Conservation (phyloP, 345 rosid genomes). For the Eucalyptus pauciflora region DNA sequence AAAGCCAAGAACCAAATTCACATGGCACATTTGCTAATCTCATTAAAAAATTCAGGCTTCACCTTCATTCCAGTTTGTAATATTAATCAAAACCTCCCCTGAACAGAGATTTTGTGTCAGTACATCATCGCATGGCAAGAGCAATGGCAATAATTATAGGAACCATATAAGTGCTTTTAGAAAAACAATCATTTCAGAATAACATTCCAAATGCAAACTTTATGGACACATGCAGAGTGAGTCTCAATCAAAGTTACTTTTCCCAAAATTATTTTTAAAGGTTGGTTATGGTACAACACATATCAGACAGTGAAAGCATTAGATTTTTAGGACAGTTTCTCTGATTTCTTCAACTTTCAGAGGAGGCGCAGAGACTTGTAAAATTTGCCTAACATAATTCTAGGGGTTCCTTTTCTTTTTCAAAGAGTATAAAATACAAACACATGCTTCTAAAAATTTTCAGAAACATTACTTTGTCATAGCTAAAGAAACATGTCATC, state of each 20-base stretch:
- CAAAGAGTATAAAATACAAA: no score
- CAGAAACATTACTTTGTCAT: neutral
- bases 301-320: neutral
- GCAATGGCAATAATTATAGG: neutral
- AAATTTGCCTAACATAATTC: neutral
- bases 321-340: neutral
- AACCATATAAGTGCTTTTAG: neutral
- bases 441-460: neutral
- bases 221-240: neutral
- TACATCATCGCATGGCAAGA: neutral
- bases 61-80: neutral
- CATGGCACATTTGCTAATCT: neutral
- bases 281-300: neutral
- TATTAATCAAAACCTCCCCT: neutral
- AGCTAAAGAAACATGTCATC: neutral
- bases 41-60: neutral
- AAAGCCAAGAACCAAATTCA: neutral
- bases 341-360: neutral
- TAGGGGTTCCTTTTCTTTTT: neutral
- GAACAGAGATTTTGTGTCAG: neutral
- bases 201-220: neutral
- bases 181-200: neutral
- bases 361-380: neutral
- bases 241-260: neutral
- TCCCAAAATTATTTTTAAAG: neutral